Conservation (phyloP, 2,329 filamentous ascomycete species). For the Penicillium paneum region DNA sequence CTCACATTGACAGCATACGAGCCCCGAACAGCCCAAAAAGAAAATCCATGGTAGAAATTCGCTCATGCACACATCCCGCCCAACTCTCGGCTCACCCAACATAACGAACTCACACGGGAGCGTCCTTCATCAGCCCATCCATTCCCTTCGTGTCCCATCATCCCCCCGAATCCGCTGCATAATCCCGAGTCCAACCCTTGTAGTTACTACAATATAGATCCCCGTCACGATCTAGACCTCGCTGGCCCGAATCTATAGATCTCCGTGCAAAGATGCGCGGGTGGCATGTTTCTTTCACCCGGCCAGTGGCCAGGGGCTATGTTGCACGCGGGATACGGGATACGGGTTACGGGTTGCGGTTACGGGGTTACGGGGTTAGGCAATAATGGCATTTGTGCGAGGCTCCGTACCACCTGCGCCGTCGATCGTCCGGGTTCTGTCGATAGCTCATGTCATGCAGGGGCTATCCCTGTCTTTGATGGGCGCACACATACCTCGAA, state of each 20-base stretch:
- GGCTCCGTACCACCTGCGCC: background rate
- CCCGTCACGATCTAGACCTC: background rate
- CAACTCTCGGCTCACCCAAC: background rate
- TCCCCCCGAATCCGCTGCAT: background rate
- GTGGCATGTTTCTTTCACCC: background rate
- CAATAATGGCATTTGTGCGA: conserved; percentile 2
- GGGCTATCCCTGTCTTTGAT: background rate
- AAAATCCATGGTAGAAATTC: background rate
- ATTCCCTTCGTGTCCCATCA: background rate
- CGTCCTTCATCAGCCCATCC: background rate
- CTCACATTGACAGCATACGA: background rate
- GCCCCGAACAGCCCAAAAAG: background rate
- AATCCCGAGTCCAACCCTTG: background rate
- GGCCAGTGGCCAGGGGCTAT: background rate
- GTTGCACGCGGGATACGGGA: background rate
- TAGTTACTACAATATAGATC: background rate
- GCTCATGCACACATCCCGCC: background rate
- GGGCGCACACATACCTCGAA: background rate
- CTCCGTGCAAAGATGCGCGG: background rate
- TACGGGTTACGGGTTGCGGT: no score
- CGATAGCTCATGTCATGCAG: background rate
- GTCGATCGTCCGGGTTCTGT: background rate
- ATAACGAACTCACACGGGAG: background rate
- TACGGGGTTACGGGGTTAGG: background rate
- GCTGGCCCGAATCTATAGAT: background rate